Conservation (phyloP, 2,329 filamentous ascomycete species). For the Escovopsis weberi region DNA sequence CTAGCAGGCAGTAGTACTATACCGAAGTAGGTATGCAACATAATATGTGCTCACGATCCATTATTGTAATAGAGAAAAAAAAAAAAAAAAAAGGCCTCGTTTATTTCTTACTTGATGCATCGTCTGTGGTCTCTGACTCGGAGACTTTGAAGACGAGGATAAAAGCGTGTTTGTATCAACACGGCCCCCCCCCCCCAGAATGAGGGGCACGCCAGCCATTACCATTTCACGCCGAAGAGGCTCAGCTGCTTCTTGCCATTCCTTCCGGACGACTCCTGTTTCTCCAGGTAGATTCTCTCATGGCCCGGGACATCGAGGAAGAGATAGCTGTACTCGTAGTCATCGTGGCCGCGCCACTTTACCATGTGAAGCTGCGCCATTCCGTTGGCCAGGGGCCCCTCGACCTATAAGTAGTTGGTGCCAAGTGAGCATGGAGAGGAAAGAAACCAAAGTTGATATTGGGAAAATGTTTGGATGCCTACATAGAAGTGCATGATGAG, state of each 20-base stretch:
- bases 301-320: slow-evolving; percentile 67
- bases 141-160: no score
- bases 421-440: no score
- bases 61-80: no score
- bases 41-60: no score
- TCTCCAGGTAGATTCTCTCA: slow-evolving; percentile 50
- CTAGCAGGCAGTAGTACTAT: no score
- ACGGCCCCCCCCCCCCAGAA: no score
- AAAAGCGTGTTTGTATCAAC: no score
- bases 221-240: slow-evolving; percentile 50
- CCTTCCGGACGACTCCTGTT: slow-evolving; percentile 31
- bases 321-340: slow-evolving; percentile 68
- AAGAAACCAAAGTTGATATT: no score
- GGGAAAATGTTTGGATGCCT: slow-evolving; percentile 14
- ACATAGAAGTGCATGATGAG: slow-evolving; percentile 76
- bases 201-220: not conserved
- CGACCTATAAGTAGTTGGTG: slow-evolving; percentile 35
- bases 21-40: no score
- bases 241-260: slow-evolving; percentile 31
- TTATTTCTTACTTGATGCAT: no score
- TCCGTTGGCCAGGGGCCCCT: slow-evolving; percentile 61
- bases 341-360: slow-evolving; percentile 45
- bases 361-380: slow-evolving; percentile 66
- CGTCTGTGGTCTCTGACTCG: no score
- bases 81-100: no score